Evolutionary conservation across 2,329 filamentous ascomycete genomes (phyloP).

Genomic region (Lasiodiplodia sp.): DNA sequence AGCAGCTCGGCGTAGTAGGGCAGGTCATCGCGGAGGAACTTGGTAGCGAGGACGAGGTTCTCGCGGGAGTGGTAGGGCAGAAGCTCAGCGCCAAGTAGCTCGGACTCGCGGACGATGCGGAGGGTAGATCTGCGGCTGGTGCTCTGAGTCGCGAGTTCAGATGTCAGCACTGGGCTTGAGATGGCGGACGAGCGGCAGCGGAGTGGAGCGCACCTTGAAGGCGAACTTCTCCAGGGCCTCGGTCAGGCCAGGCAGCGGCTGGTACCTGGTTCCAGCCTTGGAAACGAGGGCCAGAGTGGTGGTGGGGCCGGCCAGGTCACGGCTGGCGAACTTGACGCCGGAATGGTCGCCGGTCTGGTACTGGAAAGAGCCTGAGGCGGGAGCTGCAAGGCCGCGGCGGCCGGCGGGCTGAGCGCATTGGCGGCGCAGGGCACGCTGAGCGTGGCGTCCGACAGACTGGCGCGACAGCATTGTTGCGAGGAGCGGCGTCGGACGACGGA

Average conservation of each 20-base stretch:
- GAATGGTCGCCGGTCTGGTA: slow-evolving; percentile 87
- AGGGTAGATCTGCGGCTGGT: slow-evolving; percentile 88
- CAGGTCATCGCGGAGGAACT: slow-evolving; percentile 93
- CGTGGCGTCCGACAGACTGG: slow-evolving; percentile 69
- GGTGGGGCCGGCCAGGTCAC: slow-evolving; percentile 86
- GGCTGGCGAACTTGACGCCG: slow-evolving; percentile 90
- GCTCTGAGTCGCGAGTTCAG: slow-evolving; percentile 64
- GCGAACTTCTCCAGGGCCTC: slow-evolving; percentile 93
- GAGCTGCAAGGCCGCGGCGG: slow-evolving; percentile 69
- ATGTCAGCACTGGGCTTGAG: slow-evolving; percentile 20
- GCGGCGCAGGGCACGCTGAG: slow-evolving; percentile 67
- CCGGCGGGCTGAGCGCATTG: slow-evolving; percentile 63
- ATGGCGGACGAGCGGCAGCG: slow-evolving; percentile 25
- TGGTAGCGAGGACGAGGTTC: slow-evolving; percentile 89
- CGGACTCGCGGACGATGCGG: slow-evolving; percentile 91
- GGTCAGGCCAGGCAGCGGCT: slow-evolving; percentile 87
- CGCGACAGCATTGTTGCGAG: slow-evolving; percentile 69
- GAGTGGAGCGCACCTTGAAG: slow-evolving; percentile 76
- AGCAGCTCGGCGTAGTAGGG: slow-evolving; percentile 98
- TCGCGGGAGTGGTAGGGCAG: slow-evolving; percentile 89
- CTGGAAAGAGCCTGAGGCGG: slow-evolving; percentile 77
- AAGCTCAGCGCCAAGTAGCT: slow-evolving; percentile 93
- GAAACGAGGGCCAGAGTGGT: slow-evolving; percentile 90
- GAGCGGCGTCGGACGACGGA: slow-evolving; percentile 44
- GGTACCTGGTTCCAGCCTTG: slow-evolving; percentile 93